phyloP scores from a whole-genome alignment of 1,284 basidiomycete genomes.

The Chalciporus sp. region DNA sequence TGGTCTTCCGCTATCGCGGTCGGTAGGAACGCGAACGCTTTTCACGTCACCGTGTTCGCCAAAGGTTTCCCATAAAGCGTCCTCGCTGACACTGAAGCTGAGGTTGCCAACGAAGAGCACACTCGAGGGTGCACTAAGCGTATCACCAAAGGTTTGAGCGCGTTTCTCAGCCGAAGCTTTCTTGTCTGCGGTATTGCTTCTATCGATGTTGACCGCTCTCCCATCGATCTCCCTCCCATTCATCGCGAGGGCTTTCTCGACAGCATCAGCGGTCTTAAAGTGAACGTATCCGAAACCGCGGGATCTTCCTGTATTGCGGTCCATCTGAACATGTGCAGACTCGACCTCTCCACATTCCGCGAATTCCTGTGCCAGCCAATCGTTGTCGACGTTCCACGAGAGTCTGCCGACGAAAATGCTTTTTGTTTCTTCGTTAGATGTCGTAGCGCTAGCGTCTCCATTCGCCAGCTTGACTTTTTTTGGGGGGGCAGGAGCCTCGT shows the following conservation, averaged over 20 bases:
- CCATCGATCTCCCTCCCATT: constrained; percentile 92
- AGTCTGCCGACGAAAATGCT: constrained; percentile 93
- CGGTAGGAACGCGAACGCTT: constrained; percentile 90
- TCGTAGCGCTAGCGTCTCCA: constrained; percentile 48
- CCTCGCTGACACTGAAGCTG: constrained; percentile 81
- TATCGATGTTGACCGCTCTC: constrained; percentile 86
- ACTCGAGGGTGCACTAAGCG: constrained; percentile 67
- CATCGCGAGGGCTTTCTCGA: constrained; percentile 77
- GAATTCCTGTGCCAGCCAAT: constrained; percentile 94
- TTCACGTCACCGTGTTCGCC: constrained; percentile 89
- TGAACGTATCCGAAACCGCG: constrained; percentile 96
- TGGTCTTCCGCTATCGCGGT: constrained; percentile 86
- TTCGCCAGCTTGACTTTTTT: constrained; percentile 85
- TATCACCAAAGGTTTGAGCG: constrained; percentile 78
- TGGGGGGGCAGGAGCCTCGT: constrained; percentile 55
- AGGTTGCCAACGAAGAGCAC: constrained; percentile 93
- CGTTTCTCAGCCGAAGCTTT: constrained; percentile 62
- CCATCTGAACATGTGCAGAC: constrained; percentile 87
- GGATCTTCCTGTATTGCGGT: constrained; percentile 86
- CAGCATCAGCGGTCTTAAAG: constrained; percentile 77
- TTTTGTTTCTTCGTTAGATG: constrained; percentile 58
- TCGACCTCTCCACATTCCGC: constrained; percentile 86
- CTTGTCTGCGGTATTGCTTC: constrained; percentile 67
- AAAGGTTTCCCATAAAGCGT: constrained; percentile 91
- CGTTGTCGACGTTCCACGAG: constrained; percentile 98